Evolutionary conservation across 345 rosid genomes (phyloP), one percentile per base, ranked within the genome.

Genomic region (Euphorbia lathyris): DNA sequence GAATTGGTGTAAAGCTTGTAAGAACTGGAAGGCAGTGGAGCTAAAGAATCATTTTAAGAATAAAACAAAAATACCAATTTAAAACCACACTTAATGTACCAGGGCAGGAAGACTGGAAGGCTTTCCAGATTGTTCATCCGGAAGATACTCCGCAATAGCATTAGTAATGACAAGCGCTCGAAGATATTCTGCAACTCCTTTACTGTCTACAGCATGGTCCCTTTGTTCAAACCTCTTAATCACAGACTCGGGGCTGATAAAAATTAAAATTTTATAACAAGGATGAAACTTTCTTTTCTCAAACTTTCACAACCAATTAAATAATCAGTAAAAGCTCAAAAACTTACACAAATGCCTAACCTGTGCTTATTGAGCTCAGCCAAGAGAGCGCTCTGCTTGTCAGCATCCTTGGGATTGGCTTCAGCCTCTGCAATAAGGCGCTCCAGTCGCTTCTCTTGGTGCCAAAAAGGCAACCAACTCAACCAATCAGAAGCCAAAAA

Each of bases 301-400:
- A 68, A 7, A 13, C 4, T 29, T 25, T 7, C 19, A 50, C 32
- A 47, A 23, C 6, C 58, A 58, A 9, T 19, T 43, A 27, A 43
- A 4, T n/a, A 11, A 38, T 43, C 45, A 7, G 53, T 19, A 38
- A 22, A 40, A 17, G 3, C 56, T 30, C 9, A 26, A 51, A 51
- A 72, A n/a, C 9, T 12, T 32, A 25, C 25, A 68, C 36, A 68
- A 16, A 61, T 17, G 61, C 66, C 27, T 13, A 47, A 90, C 97
- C 89, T 88, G 40, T 92, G 92, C 82, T 87, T 95, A 50, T 90
- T 92, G 75, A 95, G 97, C 83, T 92, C 97, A 65, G 86, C 83
- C 56, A 95, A 76, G 27, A 95, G 78, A 73, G 88, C 90, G 38
- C 77, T 82, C 69, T 95, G 93, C 74, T 86, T 82, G 48, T 81